phyloP scores from a whole-genome alignment of 352 stramenopile genomes.

The Elongisporangium prolatum region DNA sequence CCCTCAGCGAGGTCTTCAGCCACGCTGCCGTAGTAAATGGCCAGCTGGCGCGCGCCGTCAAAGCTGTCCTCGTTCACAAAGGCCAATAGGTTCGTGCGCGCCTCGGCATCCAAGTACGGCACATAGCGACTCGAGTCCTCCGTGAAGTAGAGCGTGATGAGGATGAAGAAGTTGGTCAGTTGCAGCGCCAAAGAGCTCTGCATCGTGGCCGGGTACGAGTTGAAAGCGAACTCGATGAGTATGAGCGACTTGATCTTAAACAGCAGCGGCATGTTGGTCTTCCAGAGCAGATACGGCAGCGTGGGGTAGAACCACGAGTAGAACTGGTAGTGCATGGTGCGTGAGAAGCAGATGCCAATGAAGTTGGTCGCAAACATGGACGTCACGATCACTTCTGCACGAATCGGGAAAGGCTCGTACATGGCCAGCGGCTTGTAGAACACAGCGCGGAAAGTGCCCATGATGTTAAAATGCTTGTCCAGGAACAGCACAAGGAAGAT shows the following conservation, averaged over 20 bases:
- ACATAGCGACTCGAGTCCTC: conserved; percentile 60
- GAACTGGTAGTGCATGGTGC: conserved; percentile 99
- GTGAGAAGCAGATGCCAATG: conserved; percentile 94
- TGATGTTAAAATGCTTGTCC: conserved; percentile 81
- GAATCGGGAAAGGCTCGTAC: conserved; percentile 77
- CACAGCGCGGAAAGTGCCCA: conserved; percentile 67
- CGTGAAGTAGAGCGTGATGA: conserved; percentile 74
- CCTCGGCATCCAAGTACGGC: conserved; percentile 74
- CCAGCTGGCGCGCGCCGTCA: conserved; percentile 65
- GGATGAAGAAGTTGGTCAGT: conserved; percentile 83
- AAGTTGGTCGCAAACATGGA: conserved; percentile 94
- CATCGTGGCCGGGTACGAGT: conserved; percentile 93
- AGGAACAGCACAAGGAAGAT: conserved; percentile 74
- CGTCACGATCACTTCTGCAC: conserved; percentile 79
- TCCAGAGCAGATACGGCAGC: conserved; percentile 93
- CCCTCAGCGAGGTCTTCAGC: conserved; percentile 68
- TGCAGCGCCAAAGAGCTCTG: conserved; percentile 91
- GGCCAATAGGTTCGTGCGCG: conserved; percentile 54
- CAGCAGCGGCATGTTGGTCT: conserved; percentile 77
- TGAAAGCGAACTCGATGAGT: conserved; percentile 91
- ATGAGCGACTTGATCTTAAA: conserved; percentile 83
- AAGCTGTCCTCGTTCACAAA: conserved; percentile 80
- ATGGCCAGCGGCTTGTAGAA: conserved; percentile 66
- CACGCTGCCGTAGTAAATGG: conserved; percentile 82
- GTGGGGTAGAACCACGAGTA: conserved; percentile 96